Base-by-base conservation (phyloP, 2,329 filamentous ascomycete species). In the Pseudogymnoascus sp. region DNA sequence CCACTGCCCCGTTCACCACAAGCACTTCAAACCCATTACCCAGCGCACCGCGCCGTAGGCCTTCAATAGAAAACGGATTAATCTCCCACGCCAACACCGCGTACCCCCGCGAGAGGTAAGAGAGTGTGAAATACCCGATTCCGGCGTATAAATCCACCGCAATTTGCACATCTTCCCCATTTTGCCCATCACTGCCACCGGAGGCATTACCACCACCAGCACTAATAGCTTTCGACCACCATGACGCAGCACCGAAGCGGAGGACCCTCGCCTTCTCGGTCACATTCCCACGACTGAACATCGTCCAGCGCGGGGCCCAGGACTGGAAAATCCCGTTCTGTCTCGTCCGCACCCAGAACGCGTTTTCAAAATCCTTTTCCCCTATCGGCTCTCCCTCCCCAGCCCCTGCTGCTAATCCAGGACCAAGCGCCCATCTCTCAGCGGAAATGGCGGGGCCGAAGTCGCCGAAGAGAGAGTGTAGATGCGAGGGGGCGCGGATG, bases 111-210 rank as follows among this genome's bases (percentile, higher is more conserved):
- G 78, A 80, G 5, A 87, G 82, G 75, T 96, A 97, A 33, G 85
- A 89, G 71, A 97, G 96, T 3, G 89, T 84, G 75, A 97, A 97
- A 75, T 97, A 97, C 4, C 93, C 93, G 67, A 97, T 96, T 0
- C 93, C 93, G 0, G 90, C 91, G 76, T 96, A 97, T 65, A 97
- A 77, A 74, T 97, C 93, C 0, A 95, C 83, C 0, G 87, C 84
- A 73, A 81, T 56, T 11, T 60, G 56, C 21, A 60, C 56, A 5
- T 73, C 72, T 7, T 60, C 35, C 16, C 21, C n/a, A 2, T 12
- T 21, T 14, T 2, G 21, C 16, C 16, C 8, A 59, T 59, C 28
- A 18, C 28, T 31, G 5, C 5, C 28, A 7, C 62, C 28, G 0
- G 25, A 6, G 0, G 77, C 70, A 7, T 71, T 70, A 7, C 28